Evolutionary conservation across 176 grass and related monocot species (phyloP).

Genomic region (Hyparrhenia diplandra): DNA sequence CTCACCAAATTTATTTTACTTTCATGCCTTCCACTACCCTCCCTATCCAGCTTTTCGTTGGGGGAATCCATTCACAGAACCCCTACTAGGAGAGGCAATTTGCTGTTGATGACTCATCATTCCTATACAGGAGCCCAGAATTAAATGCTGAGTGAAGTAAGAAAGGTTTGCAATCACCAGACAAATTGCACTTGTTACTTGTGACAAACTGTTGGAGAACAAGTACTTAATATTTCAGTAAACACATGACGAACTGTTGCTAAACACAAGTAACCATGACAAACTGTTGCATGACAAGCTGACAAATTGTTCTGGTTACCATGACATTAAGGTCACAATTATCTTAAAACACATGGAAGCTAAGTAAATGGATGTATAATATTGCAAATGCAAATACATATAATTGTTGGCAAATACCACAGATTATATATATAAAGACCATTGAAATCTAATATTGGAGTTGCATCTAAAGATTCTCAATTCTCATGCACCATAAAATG

Average conservation of each 20-base stretch:
- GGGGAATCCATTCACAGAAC: constrained; percentile 48
- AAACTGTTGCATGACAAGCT: too few relatives aligned
- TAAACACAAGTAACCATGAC: too few relatives aligned
- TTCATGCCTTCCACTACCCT: constrained; percentile 50
- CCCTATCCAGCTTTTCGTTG: constrained; percentile 53
- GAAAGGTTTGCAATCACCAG: neutral
- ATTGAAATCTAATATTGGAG: neutral
- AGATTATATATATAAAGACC: neutral
- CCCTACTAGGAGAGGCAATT: constrained; percentile 38
- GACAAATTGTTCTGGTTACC: too few relatives aligned
- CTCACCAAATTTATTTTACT: constrained; percentile 43
- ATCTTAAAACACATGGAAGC: neutral
- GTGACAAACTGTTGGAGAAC: neutral
- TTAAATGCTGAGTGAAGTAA: neutral
- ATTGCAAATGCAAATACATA: neutral
- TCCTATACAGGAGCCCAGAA: constrained; percentile 17
- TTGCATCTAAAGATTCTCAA: neutral
- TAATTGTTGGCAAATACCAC: neutral
- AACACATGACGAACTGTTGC: too few relatives aligned
- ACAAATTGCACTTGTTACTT: neutral
- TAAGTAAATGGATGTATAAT: neutral
- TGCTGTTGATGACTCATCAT: constrained; percentile 80
- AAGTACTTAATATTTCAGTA: neutral
- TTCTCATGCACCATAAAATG: neutral
- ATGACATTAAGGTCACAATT: neutral